Evolutionary conservation across 2,329 filamentous ascomycete species (phyloP), one percentile per base, ranked within the genome.

Genomic region (Fusarium liriodendri): DNA sequence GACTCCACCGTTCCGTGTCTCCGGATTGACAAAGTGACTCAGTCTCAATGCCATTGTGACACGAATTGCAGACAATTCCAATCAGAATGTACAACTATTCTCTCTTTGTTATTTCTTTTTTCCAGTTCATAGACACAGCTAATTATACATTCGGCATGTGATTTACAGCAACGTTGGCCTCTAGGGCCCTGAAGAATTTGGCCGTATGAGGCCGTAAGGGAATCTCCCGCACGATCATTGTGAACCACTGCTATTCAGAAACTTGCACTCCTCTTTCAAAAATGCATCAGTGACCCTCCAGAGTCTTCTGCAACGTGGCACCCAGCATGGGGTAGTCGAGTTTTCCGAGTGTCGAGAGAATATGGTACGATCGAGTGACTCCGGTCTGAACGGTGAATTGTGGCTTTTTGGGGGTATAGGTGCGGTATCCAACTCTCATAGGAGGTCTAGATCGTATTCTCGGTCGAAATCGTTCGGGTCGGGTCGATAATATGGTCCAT

Each of bases 401-500:
- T 20, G 62, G 33, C 32, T 33, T 32, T 61, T 35, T 18, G 27
- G 32, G 37, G 22, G 52, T 52, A 33, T 32, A 29, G 22, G 11
- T 38, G 27, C 18, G n/a, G 14, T 25, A 58, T 55, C 32, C 22
- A 38, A 38, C 22, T 10, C 8, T 20, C 37, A 18, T n/a, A 33
- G 32, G 29, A 25, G 27, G 37, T 32, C 32, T 64, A 22, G 9
- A 47, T 40, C 5, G 37, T 54, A n/a, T 27, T 37, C 45, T 58
- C 62, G 13, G n/a, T 66, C 29, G 40, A 54, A 16, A 20, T 70
- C 27, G 9, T 54, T 47, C 29, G 45, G 27, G 40, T 47, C 29
- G 37, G 27, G 40, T 50, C n/a, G 27, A 54, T 54, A 54, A 45
- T 64, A 59, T 67, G 66, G 52, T 73, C 62, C 37, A 66, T 82